A percentile compares a stretch with the other conserved stretches of the same genome.
These are phyloP conservation scores for Candida fluviatilis DNA, from an alignment of 805 yeast species.

Conservation along the genomic window DNA sequence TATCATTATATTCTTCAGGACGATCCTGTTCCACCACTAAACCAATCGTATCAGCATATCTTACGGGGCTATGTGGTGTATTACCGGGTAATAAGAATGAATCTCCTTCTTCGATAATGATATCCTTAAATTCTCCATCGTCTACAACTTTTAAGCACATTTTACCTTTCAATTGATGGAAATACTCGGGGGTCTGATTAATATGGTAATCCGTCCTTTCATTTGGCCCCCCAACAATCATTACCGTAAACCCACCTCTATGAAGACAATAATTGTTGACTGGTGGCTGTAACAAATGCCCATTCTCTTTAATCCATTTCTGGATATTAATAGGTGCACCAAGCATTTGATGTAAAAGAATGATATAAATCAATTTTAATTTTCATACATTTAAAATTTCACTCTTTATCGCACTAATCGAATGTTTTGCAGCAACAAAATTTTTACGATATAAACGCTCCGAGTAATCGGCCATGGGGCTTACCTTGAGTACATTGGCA, in stretches of 20 bases:
- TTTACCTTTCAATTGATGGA: conserved; percentile 79
- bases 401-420: no score
- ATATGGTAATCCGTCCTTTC: conserved; percentile 91
- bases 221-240: conserved; percentile 96
- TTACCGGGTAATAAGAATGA: conserved; percentile 83
- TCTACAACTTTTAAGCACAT: conserved; percentile 81
- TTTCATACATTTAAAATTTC: background rate
- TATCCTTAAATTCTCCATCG: conserved; percentile 66
- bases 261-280: conserved; percentile 89
- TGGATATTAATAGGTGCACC: conserved; percentile 71
- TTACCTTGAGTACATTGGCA: no score
- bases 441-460: no score
- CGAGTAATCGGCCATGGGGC: no score
- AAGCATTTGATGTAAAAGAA: conserved; percentile 34
- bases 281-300: conserved; percentile 78
- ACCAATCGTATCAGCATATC: conserved; percentile 84
- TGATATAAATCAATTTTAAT: background rate
- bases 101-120: conserved; percentile 78
- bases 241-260: conserved; percentile 87
- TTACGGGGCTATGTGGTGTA: conserved; percentile 84
- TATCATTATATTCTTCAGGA: conserved; percentile 66
- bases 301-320: conserved; percentile 77
- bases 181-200: conserved; percentile 93
- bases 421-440: no score
- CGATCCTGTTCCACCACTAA: conserved; percentile 91